phyloP scores from a whole-genome alignment of 306 rosid species.

The Amphicarpaea edgeworthii region DNA sequence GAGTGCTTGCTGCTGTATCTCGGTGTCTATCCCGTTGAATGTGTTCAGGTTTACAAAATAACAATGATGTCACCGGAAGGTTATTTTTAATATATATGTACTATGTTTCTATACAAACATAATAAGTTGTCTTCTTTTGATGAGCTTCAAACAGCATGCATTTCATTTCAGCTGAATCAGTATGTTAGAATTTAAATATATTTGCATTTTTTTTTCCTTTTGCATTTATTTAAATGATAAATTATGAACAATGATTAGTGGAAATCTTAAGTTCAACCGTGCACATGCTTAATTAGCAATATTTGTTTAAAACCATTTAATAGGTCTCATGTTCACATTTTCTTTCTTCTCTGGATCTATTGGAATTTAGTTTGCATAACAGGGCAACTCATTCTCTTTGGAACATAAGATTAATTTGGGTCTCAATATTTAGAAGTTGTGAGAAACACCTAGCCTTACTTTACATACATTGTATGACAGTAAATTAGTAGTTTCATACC shows the following conservation, averaged over 20 bases:
- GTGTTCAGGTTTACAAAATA: constrained; percentile 17
- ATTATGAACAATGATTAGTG: neutral
- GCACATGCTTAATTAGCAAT: neutral
- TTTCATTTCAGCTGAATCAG: neutral
- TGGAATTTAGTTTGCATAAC: constrained; percentile 27
- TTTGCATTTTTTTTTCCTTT: constrained; percentile 5
- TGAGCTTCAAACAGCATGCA: neutral
- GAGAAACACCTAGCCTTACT: neutral
- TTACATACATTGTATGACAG: neutral
- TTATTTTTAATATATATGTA: constrained; percentile 1
- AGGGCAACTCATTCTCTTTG: neutral
- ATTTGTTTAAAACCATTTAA: neutral
- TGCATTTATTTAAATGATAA: neutral
- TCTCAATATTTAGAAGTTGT: neutral
- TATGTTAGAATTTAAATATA: neutral
- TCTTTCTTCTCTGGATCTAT: neutral
- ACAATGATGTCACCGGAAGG: constrained; percentile 9
- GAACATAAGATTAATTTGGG: neutral
- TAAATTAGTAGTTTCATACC: neutral
- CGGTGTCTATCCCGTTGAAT: constrained; percentile 26
- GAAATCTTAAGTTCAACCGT: neutral
- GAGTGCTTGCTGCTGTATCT: constrained; percentile 25
- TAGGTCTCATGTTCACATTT: neutral
- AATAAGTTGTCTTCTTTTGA: neutral
- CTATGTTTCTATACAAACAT: neutral